Conservation (phyloP, 805 yeast genomes). For the Metschnikowia hibisci region DNA sequence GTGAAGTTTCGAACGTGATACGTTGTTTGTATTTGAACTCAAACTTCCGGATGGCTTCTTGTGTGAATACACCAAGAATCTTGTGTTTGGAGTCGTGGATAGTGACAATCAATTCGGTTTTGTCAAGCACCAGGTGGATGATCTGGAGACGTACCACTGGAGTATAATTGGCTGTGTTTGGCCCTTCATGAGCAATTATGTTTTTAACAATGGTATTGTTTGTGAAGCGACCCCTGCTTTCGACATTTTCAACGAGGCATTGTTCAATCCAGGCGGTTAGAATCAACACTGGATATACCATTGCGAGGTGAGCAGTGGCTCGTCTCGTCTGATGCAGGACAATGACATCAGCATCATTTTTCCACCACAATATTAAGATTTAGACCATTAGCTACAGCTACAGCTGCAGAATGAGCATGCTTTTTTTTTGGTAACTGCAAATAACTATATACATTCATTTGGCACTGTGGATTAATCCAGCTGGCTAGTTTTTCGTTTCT, state of each 20-base stretch:
- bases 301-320: not conserved
- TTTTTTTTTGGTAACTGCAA: not conserved
- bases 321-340: not conserved
- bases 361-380: too few species aligned
- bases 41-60: slow-evolving; percentile 24
- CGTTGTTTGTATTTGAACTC: slow-evolving; percentile 31
- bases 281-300: slow-evolving; percentile 15
- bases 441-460: not conserved
- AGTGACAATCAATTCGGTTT: slow-evolving; percentile 26
- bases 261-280: slow-evolving; percentile 16
- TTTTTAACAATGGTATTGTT: slow-evolving; percentile 13
- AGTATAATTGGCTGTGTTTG: slow-evolving; percentile 10
- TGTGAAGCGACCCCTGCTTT: slow-evolving; percentile 1
- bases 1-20: slow-evolving; percentile 30
- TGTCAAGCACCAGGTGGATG: slow-evolving; percentile 21
- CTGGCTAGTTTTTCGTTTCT: slow-evolving; percentile 7
- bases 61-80: slow-evolving; percentile 29
- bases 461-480: not conserved
- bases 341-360: not conserved
- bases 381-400: too few species aligned
- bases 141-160: slow-evolving; percentile 29
- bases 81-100: slow-evolving; percentile 32
- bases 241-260: slow-evolving; percentile 7
- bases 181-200: slow-evolving; percentile 13
- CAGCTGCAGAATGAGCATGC: not conserved